Base-by-base conservation (phyloP, 306 rosid species). In the Luffa acutangula region DNA sequence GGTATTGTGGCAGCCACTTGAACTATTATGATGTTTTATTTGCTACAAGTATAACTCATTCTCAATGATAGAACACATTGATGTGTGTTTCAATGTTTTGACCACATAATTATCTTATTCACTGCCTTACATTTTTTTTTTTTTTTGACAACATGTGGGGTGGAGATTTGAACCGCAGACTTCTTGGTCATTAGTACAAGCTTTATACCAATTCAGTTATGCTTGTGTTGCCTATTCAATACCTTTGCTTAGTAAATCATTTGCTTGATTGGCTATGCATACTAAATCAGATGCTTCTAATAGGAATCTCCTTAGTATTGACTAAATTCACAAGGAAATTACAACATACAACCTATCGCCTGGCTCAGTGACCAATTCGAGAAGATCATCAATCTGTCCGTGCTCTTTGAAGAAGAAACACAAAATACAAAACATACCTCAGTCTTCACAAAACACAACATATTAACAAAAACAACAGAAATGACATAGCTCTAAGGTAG, bases 1-100 rank as follows among this genome's bases (percentile, higher is more conserved):
- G 92, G 92, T 89, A 90, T n/a, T 17, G 64, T 36, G 43, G 71
- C 56, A 51, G 25, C 66, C 33, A 69, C 75, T 81, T 49, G 58
- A 77, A 33, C n/a, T 76, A 54, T 78, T 49, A 41, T 5, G 17
- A 39, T 79, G 59, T 43, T 62, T 62, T 54, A 54, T 39, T 56
- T 39, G 49, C 51, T 52, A 56, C 9, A 56, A n/a, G 62, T 56
- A 41, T 70, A 25, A 43, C 9, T 34, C 17, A 56, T 36, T 20
- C 42, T 58, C 8, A 59, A 13, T 14, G 21, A 13, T 25, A 13
- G 53, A 78, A 75, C 63, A 54, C 17, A 53, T 37, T 72, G 25
- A 48, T 2, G 25, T 7, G 21, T 48, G 8, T 49, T 73, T 46
- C 43, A 33, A 7, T 74, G 46, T 14, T 51, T 4, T 21, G n/a